Evolutionary conservation across 2,329 filamentous ascomycete genomes (phyloP).

Genomic region (Trichoderma endophyticum): DNA sequence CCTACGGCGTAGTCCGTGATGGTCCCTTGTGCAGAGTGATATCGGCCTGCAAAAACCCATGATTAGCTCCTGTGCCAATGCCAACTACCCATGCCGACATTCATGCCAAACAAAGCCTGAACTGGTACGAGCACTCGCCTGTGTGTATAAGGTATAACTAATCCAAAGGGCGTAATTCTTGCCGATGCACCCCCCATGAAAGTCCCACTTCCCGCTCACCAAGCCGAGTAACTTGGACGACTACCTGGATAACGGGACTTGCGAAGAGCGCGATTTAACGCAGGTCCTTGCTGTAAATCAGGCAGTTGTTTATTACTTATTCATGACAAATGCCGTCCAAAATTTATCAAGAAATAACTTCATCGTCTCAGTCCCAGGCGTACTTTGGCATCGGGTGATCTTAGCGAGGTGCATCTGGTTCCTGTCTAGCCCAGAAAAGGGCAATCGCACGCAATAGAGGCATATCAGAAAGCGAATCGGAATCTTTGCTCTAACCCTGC

Average conservation of each 20-base stretch:
- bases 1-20: background rate
- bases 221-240: background rate
- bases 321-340: background rate
- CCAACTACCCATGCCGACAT: background rate
- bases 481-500: background rate
- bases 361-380: background rate
- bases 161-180: background rate
- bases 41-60: background rate
- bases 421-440: background rate
- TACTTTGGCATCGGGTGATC: background rate
- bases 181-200: background rate
- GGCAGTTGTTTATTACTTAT: background rate
- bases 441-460: background rate
- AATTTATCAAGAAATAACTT: background rate
- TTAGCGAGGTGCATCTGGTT: background rate
- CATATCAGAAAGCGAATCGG: background rate
- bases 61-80: background rate
- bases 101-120: background rate
- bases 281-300: background rate
- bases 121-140: background rate
- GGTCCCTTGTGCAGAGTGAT: background rate
- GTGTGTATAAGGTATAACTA: background rate
- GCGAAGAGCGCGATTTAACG: background rate
- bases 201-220: background rate
- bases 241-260: background rate